phyloP scores from a whole-genome alignment of 352 stramenopile species.

The Globisporangium nagaii region DNA sequence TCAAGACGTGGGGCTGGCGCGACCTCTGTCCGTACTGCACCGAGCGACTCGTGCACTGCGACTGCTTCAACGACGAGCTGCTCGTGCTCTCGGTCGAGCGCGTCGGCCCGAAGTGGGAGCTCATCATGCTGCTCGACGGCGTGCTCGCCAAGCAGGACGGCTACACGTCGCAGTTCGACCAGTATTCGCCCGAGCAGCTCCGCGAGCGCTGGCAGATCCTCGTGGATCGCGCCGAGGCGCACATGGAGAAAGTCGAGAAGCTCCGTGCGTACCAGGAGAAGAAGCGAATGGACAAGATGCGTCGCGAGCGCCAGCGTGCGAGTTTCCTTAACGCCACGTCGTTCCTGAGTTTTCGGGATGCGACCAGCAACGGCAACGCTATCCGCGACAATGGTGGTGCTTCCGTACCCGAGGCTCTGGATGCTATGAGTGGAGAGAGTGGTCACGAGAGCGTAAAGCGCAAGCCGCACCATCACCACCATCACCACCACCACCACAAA shows the following conservation, averaged over 20 bases:
- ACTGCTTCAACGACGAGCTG: conserved; percentile 70
- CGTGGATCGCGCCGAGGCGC: conserved; percentile 37
- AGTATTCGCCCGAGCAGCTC: conserved; percentile 53
- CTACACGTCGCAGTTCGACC: conserved; percentile 46
- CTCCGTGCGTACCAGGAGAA: conserved; percentile 45
- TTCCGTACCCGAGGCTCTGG: not conserved
- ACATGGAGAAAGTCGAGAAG: conserved; percentile 63
- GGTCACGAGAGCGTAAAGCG: not conserved
- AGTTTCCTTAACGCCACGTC: conserved; percentile 23
- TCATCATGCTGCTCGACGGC: conserved; percentile 50
- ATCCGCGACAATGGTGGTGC: too few relatives aligned
- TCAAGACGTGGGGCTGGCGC: conserved; percentile 51
- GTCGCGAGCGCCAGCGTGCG: conserved; percentile 19
- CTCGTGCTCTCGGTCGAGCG: conserved; percentile 51
- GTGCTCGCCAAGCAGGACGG: conserved; percentile 36
- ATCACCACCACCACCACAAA: not conserved
- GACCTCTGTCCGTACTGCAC: conserved; percentile 66
- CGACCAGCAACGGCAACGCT: not conserved
- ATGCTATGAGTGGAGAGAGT: too few relatives aligned
- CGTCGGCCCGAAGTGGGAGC: conserved; percentile 57
- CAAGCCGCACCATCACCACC: not conserved
- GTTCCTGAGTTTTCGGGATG: conserved; percentile 9
- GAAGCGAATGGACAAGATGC: conserved; percentile 29
- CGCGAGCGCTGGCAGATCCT: conserved; percentile 50
- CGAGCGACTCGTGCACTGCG: conserved; percentile 50